Evolutionary conservation across 2,329 filamentous ascomycete genomes (phyloP), one percentile per base, ranked within the genome.

Genomic region (Coleophoma crateriformis): DNA sequence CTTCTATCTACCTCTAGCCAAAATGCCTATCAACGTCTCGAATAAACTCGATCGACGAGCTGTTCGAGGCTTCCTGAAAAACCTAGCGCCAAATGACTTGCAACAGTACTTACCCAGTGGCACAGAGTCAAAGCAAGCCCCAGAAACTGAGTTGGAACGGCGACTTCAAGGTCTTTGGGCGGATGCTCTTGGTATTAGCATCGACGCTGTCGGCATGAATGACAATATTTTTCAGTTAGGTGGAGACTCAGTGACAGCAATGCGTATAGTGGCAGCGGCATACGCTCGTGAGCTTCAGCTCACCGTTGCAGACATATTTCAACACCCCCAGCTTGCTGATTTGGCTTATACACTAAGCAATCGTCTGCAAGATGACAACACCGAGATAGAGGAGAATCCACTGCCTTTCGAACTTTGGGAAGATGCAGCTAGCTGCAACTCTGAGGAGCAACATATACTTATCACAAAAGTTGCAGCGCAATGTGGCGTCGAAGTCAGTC

Each of bases 31-130:
- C 14, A 45, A 59, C 13, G 51, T 57, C 1, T 64, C 60, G 3
- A 51, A 54, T 7, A 68, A 68, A 50, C 50, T 64, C 27, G 62
- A 68, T 49, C 64, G 66, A 65, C 54, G 41, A 44, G 41, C 41
- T n/a, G 41, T 44, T 33, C 19, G 41, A 44, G 41, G 19, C 2
- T 6, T 44, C 32, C 19, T 44, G n/a, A 33, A 19, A 7, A 44
- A 14, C 33, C 20, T 44, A 8, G 15, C 41, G 32, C 20, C 41
- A 32, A 20, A 44, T 14, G 12, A 19, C 20, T 32, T 44, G 10
- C 22, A 33, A 44, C 19, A 44, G 32, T 44, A 44, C 20, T 27
- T 44, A 32, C 41, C 41, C 33, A 44, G 41, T 32, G 41, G 41
- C 12, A 44, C 19, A 32, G n/a, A 27, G 22, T 44, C 41, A 44